Base-by-base conservation (phyloP, 805 yeast genomes). In the Vanderwaltozyma tropicalis region DNA sequence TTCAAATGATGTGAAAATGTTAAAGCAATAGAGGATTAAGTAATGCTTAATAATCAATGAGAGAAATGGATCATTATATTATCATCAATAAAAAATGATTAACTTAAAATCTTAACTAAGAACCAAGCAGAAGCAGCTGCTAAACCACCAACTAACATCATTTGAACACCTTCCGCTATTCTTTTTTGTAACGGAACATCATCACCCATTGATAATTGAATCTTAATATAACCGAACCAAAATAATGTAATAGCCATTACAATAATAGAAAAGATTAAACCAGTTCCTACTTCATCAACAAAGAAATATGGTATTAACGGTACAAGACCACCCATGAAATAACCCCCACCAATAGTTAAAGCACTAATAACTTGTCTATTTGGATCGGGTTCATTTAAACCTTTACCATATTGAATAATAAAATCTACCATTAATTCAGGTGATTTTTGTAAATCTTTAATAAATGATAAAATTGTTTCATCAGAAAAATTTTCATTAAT, bases 91-190 rank as follows among this genome's bases (percentile, higher is more conserved):
- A 21, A 21, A 21, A 21, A 21, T 21, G 10, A 21, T 41, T 41
- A 46, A 37, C 50, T 95, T 42, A 88, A 78, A 44, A 79, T 58
- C 55, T 77, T 80, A 24, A 88, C 97, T 56, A 88, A 72, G 30
- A 75, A 75, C 94, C 95, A 88, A 9, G 96, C 97, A 18, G 94
- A 82, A 6, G 95, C 94, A 5, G 97, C 96, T 14, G 97, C 97
- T 26, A 82, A 66, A n/a, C 96, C 94, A 26, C 97, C 97, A 36
- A 84, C 87, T n/a, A 80, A 61, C 36, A 85, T 78, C 96, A 89
- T 88, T 63, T 85, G 94, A 18, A 80, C 39, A 30, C 96, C 96
- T 59, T 88, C 95, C 37, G 68, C 64, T 3, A 81, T 62, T 53
- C 78, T 80, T 46, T 72, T 75, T 44, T 55, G 49, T 2, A 56